Evolutionary conservation across 768 basidiomycete genomes (phyloP).

Genomic region (Kwoniella shandongensis): DNA sequence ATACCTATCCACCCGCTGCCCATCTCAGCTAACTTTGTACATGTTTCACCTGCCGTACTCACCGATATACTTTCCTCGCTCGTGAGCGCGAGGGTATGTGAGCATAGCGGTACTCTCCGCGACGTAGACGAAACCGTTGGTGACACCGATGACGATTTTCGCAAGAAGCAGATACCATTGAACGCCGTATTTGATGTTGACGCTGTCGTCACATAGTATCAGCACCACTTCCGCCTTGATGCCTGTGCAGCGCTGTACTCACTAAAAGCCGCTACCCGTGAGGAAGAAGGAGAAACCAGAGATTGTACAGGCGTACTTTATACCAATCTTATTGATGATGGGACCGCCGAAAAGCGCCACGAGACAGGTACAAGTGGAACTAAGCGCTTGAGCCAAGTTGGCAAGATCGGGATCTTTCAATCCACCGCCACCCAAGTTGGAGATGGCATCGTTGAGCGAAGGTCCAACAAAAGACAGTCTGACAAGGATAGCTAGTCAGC

Average conservation of each 20-base stretch:
- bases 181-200: not conserved
- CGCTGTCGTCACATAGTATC: not conserved
- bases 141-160: not conserved
- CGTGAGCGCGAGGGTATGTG: slow-evolving; percentile 16
- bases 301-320: slow-evolving; percentile 34
- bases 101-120: slow-evolving; percentile 33
- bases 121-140: slow-evolving; percentile 27
- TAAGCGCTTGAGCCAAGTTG: slow-evolving; percentile 25
- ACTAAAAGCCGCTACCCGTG: slow-evolving; percentile 30
- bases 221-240: not conserved
- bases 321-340: slow-evolving; percentile 40
- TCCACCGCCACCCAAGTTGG: slow-evolving; percentile 25
- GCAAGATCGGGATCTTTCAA: slow-evolving; percentile 26
- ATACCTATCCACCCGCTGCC: slow-evolving; percentile 15
- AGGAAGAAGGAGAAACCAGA: slow-evolving; percentile 24
- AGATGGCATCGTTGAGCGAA: slow-evolving; percentile 19
- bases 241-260: not conserved
- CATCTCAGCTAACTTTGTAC: not conserved
- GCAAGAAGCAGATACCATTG: slow-evolving; percentile 2
- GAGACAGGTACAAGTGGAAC: slow-evolving; percentile 14
- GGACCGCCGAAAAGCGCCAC: slow-evolving; percentile 40
- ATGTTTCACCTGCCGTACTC: not conserved
- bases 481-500: not conserved
- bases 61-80: slow-evolving; percentile 23
- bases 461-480: slow-evolving; percentile 18